Evolutionary conservation across 495 filamentous ascomycete genomes (phyloP).

Genomic region (Tuber umbilicatum): DNA sequence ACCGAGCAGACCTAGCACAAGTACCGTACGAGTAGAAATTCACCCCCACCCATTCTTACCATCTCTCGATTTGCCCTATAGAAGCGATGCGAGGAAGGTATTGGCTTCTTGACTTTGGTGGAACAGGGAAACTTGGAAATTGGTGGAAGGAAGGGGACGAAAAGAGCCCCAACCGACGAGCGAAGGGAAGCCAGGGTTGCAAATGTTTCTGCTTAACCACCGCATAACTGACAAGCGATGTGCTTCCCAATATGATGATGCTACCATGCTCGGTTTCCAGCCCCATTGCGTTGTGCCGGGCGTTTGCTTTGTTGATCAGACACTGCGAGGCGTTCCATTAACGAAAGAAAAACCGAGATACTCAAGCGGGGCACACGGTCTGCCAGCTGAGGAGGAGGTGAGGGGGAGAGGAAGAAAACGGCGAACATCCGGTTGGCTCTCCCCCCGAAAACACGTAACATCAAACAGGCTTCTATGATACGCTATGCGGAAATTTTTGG

Average conservation of each 20-base stretch:
- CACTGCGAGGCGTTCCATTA: neutral
- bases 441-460: neutral
- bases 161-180: slow-evolving; percentile 7
- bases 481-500: neutral
- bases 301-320: slow-evolving; percentile 5
- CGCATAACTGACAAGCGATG: neutral
- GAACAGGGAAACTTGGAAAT: slow-evolving; percentile 17
- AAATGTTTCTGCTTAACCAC: neutral
- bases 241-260: neutral
- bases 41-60: neutral
- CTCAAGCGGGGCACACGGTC: neutral
- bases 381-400: neutral
- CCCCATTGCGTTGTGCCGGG: neutral
- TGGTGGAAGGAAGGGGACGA: slow-evolving; percentile 19
- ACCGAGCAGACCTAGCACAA: too few relatives aligned
- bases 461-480: neutral
- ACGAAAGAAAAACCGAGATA: neutral
- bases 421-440: neutral
- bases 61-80: slow-evolving; percentile 1
- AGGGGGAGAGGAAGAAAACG: neutral
- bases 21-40: too few relatives aligned
- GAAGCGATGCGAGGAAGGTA: neutral
- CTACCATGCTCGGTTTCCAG: neutral
- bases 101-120: slow-evolving; percentile 12
- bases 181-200: neutral